phyloP scores from a whole-genome alignment of 768 basidiomycete genomes.

The Mycena amicta region DNA sequence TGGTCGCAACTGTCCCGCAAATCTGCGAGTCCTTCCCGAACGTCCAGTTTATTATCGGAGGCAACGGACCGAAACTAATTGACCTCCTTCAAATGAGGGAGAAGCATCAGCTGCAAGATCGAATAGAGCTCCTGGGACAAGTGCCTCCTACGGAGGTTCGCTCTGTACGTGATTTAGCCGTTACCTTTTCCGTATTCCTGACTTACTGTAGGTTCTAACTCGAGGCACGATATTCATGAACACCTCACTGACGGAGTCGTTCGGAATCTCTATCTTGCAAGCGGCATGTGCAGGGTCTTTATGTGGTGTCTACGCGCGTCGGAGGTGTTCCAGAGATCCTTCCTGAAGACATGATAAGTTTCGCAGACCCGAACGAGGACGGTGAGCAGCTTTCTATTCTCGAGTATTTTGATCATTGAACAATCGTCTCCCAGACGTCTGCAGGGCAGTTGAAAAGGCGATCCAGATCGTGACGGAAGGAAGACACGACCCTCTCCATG shows the following conservation, averaged over 20 bases:
- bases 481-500: slow-evolving; percentile 70
- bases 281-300: slow-evolving; percentile 93
- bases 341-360: slow-evolving; percentile 93
- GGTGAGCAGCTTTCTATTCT: slow-evolving; percentile 61
- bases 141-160: slow-evolving; percentile 83
- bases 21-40: slow-evolving; percentile 86
- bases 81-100: slow-evolving; percentile 96
- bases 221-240: slow-evolving; percentile 93
- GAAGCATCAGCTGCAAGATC: slow-evolving; percentile 84
- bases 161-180: slow-evolving; percentile 50
- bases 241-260: slow-evolving; percentile 93
- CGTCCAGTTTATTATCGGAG: slow-evolving; percentile 89
- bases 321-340: slow-evolving; percentile 96
- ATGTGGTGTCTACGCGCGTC: slow-evolving; percentile 91
- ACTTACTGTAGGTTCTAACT: slow-evolving; percentile 63
- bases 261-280: slow-evolving; percentile 97
- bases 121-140: slow-evolving; percentile 86
- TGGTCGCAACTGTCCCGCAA: slow-evolving; percentile 88
- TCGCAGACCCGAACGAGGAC: slow-evolving; percentile 91
- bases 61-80: slow-evolving; percentile 93
- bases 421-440: slow-evolving; percentile 67
- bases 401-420: too few species aligned
- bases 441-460: slow-evolving; percentile 81
- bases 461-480: slow-evolving; percentile 68
- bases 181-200: slow-evolving; percentile 1